phyloP scores from a whole-genome alignment of 2,329 filamentous ascomycete species.

The Claviceps sp. region DNA sequence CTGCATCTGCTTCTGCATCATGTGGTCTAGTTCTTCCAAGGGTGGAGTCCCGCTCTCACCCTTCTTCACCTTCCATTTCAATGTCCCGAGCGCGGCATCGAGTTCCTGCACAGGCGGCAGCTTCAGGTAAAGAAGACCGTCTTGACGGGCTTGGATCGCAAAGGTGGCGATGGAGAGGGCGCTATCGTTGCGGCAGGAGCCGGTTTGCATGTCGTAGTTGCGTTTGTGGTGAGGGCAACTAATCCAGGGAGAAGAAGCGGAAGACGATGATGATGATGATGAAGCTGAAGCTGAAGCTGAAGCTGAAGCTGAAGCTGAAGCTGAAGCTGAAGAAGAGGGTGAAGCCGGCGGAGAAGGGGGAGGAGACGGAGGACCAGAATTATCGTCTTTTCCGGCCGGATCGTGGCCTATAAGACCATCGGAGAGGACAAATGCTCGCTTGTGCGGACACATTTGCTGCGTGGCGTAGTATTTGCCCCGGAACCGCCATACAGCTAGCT shows the following conservation, averaged over 20 bases:
- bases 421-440: slow-evolving; percentile 76
- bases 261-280: neutral
- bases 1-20: slow-evolving; percentile 22
- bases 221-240: slow-evolving; percentile 83
- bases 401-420: slow-evolving; percentile 62
- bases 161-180: slow-evolving; percentile 74
- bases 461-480: slow-evolving; percentile 69
- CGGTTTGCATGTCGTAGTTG: slow-evolving; percentile 66
- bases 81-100: slow-evolving; percentile 64
- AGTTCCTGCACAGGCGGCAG: slow-evolving; percentile 71
- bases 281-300: no score
- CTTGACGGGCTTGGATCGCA: slow-evolving; percentile 54
- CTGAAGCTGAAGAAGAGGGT: neutral
- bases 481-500: slow-evolving; percentile 77
- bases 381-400: slow-evolving; percentile 18
- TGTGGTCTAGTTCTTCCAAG: slow-evolving; percentile 32
- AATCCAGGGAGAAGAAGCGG: slow-evolving; percentile 49
- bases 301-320: neutral
- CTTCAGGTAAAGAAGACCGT: slow-evolving; percentile 69
- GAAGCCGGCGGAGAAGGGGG: no score
- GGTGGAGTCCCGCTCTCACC: slow-evolving; percentile 39
- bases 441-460: slow-evolving; percentile 93
- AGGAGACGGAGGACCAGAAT: no score
- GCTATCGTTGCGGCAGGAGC: slow-evolving; percentile 62
- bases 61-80: slow-evolving; percentile 65